Conservation (phyloP, 1,139 yeast species). For the Geotrichum klebahnii region DNA sequence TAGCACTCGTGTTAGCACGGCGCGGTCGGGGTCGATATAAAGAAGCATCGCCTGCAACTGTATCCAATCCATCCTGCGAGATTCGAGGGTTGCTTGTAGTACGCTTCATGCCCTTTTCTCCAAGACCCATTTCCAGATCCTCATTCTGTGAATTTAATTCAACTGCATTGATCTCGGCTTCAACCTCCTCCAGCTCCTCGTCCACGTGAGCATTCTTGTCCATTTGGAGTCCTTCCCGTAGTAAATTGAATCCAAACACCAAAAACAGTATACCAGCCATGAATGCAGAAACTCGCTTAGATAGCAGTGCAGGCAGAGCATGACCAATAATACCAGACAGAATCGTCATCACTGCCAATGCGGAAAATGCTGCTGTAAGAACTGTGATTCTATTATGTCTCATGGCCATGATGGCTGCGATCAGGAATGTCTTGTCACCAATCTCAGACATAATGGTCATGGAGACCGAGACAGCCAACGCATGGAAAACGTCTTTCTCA, state of each 20-base stretch:
- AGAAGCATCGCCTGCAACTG: slow-evolving; percentile 29
- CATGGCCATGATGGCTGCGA: slow-evolving; percentile 98
- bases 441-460: slow-evolving; percentile 93
- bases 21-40: slow-evolving; percentile 29
- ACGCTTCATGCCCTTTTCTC: slow-evolving; percentile 31
- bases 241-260: slow-evolving; percentile 73
- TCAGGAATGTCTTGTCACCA: slow-evolving; percentile 93
- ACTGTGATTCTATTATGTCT: slow-evolving; percentile 77
- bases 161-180: slow-evolving; percentile 75
- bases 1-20: slow-evolving; percentile 20
- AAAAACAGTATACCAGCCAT: slow-evolving; percentile 77
- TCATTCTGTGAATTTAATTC: slow-evolving; percentile 53
- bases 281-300: slow-evolving; percentile 74
- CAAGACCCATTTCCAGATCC: slow-evolving; percentile 47
- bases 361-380: slow-evolving; percentile 81
- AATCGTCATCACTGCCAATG: slow-evolving; percentile 85
- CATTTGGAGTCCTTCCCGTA: slow-evolving; percentile 80
- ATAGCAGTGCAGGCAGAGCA: slow-evolving; percentile 76
- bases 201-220: slow-evolving; percentile 80
- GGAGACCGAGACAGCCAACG: slow-evolving; percentile 39
- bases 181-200: slow-evolving; percentile 94
- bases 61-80: slow-evolving; percentile 35
- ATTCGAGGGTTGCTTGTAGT: slow-evolving; percentile 33
- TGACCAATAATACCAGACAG: slow-evolving; percentile 90
- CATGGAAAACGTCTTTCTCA: slow-evolving; percentile 27